These are phyloP conservation scores for Sugiyamaella americana DNA, from an alignment of 805 yeast genomes.

Conservation along the genomic window DNA sequence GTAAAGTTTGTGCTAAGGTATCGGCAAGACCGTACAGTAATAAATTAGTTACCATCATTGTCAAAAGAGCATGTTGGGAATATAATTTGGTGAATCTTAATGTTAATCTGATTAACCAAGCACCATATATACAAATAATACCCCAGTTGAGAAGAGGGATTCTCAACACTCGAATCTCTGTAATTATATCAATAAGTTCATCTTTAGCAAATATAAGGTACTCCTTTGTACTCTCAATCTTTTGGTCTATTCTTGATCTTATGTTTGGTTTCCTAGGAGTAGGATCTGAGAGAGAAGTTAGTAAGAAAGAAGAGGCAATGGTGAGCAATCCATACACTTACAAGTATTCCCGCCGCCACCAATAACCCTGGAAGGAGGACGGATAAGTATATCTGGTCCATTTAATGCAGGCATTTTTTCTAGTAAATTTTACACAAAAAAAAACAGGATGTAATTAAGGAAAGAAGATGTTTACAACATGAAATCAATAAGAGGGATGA, in stretches of 20 bases:
- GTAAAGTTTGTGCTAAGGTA: slow-evolving; percentile 73
- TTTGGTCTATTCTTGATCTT: neutral
- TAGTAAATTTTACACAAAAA: no score
- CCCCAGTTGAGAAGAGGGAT: slow-evolving; percentile 34
- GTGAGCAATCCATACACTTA: no score
- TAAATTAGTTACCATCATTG: slow-evolving; percentile 74
- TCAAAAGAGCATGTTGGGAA: slow-evolving; percentile 57
- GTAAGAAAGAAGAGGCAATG: no score
- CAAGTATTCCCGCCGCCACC: neutral
- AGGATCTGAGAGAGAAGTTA: no score
- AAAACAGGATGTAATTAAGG: no score
- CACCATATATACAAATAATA: slow-evolving; percentile 28
- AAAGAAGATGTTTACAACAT: no score
- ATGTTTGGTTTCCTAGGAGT: neutral
- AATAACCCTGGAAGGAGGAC: neutral
- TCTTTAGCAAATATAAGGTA: neutral
- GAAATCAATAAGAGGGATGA: no score
- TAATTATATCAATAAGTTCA: slow-evolving; percentile 21
- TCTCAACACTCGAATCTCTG: slow-evolving; percentile 24
- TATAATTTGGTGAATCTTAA: slow-evolving; percentile 37
- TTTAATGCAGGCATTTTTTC: neutral
- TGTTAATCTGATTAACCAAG: slow-evolving; percentile 30
- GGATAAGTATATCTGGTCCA: neutral
- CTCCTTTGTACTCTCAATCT: neutral
- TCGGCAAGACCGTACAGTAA: slow-evolving; percentile 88